Percentiles rank a stretch among this genome's conserved stretches.
Conservation (phyloP, 179 eudicot species). For the Nepenthes alata region DNA sequence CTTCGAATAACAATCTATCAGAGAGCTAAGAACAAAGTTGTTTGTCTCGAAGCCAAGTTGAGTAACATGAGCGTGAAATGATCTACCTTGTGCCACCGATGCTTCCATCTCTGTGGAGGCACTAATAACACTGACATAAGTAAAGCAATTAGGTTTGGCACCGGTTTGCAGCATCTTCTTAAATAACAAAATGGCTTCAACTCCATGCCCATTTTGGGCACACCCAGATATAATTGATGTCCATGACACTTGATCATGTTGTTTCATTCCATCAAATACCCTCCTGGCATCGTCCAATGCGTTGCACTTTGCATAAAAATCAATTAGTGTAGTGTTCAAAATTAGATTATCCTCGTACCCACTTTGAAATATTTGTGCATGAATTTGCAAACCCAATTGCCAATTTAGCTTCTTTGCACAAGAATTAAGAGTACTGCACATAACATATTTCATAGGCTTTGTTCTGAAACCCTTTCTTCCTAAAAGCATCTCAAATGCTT, state of each 20-base stretch:
- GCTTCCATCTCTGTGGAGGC: constrained; percentile 8
- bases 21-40: constrained; percentile 15
- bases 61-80: constrained; percentile 23
- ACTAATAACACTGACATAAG: constrained; percentile 19
- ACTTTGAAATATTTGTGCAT: constrained; percentile 21
- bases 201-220: constrained; percentile 11
- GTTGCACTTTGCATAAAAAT: constrained; percentile 29
- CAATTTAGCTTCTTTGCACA: constrained; percentile 21
- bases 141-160: constrained; percentile 23
- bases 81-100: constrained; percentile 11
- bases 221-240: constrained; percentile 25
- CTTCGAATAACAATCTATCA: constrained; percentile 24
- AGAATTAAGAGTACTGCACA: constrained; percentile 20
- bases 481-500: constrained; percentile 7
- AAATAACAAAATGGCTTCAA: constrained; percentile 16
- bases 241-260: constrained; percentile 28
- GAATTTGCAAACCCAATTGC: constrained; percentile 26
- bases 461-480: constrained; percentile 7
- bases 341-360: constrained; percentile 25
- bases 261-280: constrained; percentile 23
- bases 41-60: constrained; percentile 16
- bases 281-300: constrained; percentile 22
- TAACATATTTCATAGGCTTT: constrained; percentile 20
- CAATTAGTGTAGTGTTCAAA: constrained; percentile 23
- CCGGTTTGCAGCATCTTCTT: constrained; percentile 20